phyloP scores from a whole-genome alignment of 305 asterid species.

The Plantago coronopus region DNA sequence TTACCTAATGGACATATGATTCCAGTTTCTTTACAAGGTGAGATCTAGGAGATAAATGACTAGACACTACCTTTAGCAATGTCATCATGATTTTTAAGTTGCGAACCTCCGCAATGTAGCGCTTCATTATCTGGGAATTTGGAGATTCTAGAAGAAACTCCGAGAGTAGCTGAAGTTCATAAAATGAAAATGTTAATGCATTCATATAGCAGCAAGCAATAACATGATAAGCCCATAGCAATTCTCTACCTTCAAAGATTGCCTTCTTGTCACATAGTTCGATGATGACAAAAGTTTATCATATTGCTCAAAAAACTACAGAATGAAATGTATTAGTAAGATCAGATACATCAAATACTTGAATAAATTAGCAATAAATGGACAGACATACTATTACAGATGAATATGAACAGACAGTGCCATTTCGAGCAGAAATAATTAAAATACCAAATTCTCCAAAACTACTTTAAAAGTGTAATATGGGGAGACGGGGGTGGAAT shows the following conservation, averaged over 20 bases:
- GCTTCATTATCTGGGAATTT: slow-evolving; percentile 83
- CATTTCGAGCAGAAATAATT: too few relatives aligned
- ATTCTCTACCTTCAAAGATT: slow-evolving; percentile 78
- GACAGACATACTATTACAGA: slow-evolving; percentile 16
- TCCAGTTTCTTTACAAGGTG: slow-evolving; percentile 13
- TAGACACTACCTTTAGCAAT: slow-evolving; percentile 60
- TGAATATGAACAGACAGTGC: too few relatives aligned
- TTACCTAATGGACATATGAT: slow-evolving; percentile 12
- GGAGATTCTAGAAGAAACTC: slow-evolving; percentile 93
- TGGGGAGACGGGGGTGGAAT: slow-evolving; percentile 22
- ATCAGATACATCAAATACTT: slow-evolving; percentile 11
- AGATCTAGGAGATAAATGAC: slow-evolving; percentile 23
- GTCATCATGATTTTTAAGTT: slow-evolving; percentile 97
- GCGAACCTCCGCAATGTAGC: slow-evolving; percentile 74
- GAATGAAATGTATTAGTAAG: slow-evolving; percentile 18
- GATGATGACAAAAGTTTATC: slow-evolving; percentile 74
- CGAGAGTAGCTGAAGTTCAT: slow-evolving; percentile 72
- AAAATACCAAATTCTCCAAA: slow-evolving; percentile 16
- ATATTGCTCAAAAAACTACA: slow-evolving; percentile 88
- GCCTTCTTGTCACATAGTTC: slow-evolving; percentile 96
- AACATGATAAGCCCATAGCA: slow-evolving; percentile 25
- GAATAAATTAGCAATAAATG: slow-evolving; percentile 15
- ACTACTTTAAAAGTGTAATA: slow-evolving; percentile 15
- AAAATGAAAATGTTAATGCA: slow-evolving; percentile 23
- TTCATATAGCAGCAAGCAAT: slow-evolving; percentile 14